These are phyloP conservation scores for Rhizopus sp. DNA, from an alignment of 371 early-diverging fungal genomes.

Conservation along the genomic window DNA sequence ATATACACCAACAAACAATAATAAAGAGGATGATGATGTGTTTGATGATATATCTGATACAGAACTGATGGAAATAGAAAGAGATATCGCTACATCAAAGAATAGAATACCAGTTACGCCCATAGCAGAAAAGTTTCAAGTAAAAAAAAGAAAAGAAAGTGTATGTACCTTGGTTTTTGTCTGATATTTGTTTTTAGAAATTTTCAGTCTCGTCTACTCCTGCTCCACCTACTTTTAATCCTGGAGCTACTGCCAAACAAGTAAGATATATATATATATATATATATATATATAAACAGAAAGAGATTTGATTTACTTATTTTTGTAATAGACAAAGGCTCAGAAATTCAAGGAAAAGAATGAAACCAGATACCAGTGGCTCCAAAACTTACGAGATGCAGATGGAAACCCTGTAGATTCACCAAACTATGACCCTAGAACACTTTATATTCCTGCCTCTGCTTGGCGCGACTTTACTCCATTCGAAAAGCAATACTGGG, in stretches of 20 bases:
- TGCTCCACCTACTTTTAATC: no score
- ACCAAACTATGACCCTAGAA: constrained; percentile 93
- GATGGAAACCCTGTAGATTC: constrained; percentile 70
- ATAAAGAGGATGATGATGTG: constrained; percentile 8
- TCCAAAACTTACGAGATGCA: constrained; percentile 82
- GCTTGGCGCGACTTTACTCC: constrained; percentile 91
- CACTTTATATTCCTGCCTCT: constrained; percentile 83
- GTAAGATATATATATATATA: no score
- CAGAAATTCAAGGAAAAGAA: constrained; percentile 82
- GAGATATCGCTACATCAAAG: neutral
- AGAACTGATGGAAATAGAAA: constrained; percentile 13
- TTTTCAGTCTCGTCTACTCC: neutral
- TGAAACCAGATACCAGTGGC: constrained; percentile 85
- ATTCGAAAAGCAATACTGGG: constrained; percentile 99
- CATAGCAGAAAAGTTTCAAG: constrained; percentile 12
- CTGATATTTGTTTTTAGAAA: neutral
- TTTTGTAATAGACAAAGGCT: constrained; percentile 39
- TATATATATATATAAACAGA: neutral
- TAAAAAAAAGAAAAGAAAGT: neutral
- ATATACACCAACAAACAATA: neutral
- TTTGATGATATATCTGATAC: constrained; percentile 9
- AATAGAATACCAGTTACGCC: constrained; percentile 16
- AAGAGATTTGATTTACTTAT: neutral
- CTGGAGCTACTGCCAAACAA: no score
- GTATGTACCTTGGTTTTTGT: neutral